phyloP scores from a whole-genome alignment of 805 yeast genomes.

The Zygosaccharomyces kombuchaensis region DNA sequence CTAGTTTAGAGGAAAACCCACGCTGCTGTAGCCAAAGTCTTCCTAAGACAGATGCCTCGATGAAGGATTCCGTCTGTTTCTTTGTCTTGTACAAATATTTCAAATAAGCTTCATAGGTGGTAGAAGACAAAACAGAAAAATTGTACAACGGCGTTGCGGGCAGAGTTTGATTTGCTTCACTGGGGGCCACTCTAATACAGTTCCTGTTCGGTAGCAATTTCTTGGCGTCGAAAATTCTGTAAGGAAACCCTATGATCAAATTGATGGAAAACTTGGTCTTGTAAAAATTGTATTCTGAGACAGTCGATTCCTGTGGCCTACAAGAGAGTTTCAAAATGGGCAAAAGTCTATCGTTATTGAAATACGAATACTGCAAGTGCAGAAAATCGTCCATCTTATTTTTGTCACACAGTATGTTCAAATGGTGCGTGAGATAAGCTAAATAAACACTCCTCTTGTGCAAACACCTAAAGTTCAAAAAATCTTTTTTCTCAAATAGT shows the following conservation, averaged over 20 bases:
- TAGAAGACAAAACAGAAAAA: conserved; percentile 66
- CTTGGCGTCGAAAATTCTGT: conserved; percentile 63
- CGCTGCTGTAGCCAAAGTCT: conserved; percentile 87
- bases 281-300: conserved; percentile 50
- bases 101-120: conserved; percentile 64
- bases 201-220: conserved; percentile 78
- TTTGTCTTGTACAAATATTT: conserved; percentile 72
- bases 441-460: conserved; percentile 87
- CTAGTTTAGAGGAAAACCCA: conserved; percentile 62
- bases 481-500: conserved; percentile 81
- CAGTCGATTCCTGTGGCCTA: conserved; percentile 13
- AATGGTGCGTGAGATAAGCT: conserved; percentile 67
- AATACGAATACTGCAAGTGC: conserved; percentile 56
- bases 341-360: conserved; percentile 71
- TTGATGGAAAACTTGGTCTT: conserved; percentile 70
- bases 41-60: conserved; percentile 83
- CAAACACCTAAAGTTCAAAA: conserved; percentile 80
- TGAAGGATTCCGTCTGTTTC: conserved; percentile 72
- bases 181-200: conserved; percentile 67
- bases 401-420: conserved; percentile 50
- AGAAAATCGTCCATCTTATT: conserved; percentile 45
- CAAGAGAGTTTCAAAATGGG: conserved; percentile 69
- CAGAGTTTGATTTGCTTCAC: conserved; percentile 46
- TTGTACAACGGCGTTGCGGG: conserved; percentile 76
- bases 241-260: conserved; percentile 68